phyloP scores from a whole-genome alignment of 2,329 filamentous ascomycete species.

The Hortaea sp. region DNA sequence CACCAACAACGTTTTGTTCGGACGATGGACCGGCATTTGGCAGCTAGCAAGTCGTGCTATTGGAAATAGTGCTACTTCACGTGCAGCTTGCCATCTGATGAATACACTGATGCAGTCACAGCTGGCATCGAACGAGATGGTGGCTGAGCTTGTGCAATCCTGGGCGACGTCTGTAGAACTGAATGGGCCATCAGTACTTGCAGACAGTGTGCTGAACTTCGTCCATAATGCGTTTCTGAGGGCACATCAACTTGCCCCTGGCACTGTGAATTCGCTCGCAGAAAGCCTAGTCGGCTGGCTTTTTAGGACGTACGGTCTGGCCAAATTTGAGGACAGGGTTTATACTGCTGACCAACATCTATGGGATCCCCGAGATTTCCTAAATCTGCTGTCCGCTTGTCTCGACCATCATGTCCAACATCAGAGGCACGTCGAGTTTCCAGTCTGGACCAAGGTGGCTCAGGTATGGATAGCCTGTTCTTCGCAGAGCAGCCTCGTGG shows the following conservation, averaged over 20 bases:
- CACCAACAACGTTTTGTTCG: constrained; percentile 31
- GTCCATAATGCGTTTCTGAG: constrained; percentile 60
- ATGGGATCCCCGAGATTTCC: constrained; percentile 55
- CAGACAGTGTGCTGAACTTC: constrained; percentile 68
- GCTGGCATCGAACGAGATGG: constrained; percentile 56
- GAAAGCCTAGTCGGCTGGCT: constrained; percentile 73
- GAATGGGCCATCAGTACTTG: constrained; percentile 66
- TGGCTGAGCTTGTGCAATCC: constrained; percentile 60
- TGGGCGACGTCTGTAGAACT: constrained; percentile 70
- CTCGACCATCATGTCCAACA: constrained; percentile 43
- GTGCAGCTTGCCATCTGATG: constrained; percentile 67
- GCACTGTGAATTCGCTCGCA: constrained; percentile 55
- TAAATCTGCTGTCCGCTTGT: constrained; percentile 60
- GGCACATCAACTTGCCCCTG: constrained; percentile 58
- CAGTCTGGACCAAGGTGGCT: constrained; percentile 31
- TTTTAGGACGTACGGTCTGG: constrained; percentile 70
- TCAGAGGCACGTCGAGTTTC: constrained; percentile 17
- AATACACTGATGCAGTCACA: constrained; percentile 54
- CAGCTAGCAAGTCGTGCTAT: constrained; percentile 61
- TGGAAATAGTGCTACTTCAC: constrained; percentile 59
- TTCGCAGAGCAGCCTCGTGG: constrained; percentile 32
- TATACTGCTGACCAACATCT: constrained; percentile 56
- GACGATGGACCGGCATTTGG: constrained; percentile 64
- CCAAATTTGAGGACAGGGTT: constrained; percentile 47
- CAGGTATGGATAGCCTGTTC: constrained; percentile 34